Conservation (phyloP, 2,329 filamentous ascomycete species). For the Cercospora zeina region DNA sequence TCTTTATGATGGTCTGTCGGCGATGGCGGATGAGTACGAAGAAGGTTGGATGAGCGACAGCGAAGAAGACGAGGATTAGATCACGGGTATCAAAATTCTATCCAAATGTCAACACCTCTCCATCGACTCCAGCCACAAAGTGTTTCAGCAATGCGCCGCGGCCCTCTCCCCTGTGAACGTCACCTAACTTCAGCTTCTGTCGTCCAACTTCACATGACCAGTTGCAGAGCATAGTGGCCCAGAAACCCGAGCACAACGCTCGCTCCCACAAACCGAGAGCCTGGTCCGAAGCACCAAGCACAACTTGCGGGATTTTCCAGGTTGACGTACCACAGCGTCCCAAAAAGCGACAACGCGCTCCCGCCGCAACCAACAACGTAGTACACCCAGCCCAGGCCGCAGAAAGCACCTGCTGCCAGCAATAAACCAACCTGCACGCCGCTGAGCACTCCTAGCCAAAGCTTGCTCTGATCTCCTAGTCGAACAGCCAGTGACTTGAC, state of each 20-base stretch:
- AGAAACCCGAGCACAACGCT: slow-evolving; percentile 19
- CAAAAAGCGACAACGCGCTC: slow-evolving; percentile 17
- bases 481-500: slow-evolving; percentile 23
- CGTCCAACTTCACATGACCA: slow-evolving; percentile 1
- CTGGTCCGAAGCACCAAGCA: slow-evolving; percentile 25
- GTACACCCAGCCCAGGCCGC: slow-evolving; percentile 16
- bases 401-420: slow-evolving; percentile 14
- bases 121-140: background rate
- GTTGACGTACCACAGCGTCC: slow-evolving; percentile 11
- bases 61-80: slow-evolving; percentile 58
- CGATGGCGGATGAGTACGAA: slow-evolving; percentile 83
- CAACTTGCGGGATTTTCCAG: slow-evolving; percentile 19
- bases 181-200: background rate
- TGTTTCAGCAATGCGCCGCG: background rate
- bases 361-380: slow-evolving; percentile 17
- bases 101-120: background rate
- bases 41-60: slow-evolving; percentile 76
- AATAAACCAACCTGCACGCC: slow-evolving; percentile 19
- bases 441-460: slow-evolving; percentile 17
- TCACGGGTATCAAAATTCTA: background rate
- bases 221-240: slow-evolving; percentile 16
- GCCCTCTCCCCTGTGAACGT: background rate
- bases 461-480: slow-evolving; percentile 19
- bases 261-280: slow-evolving; percentile 20
- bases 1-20: slow-evolving; percentile 76